A percentile compares a stretch with the other conserved stretches of the same genome.
These are phyloP conservation scores for Maudiozyma bulderi DNA, from an alignment of 805 yeast species.

Conservation along the genomic window DNA sequence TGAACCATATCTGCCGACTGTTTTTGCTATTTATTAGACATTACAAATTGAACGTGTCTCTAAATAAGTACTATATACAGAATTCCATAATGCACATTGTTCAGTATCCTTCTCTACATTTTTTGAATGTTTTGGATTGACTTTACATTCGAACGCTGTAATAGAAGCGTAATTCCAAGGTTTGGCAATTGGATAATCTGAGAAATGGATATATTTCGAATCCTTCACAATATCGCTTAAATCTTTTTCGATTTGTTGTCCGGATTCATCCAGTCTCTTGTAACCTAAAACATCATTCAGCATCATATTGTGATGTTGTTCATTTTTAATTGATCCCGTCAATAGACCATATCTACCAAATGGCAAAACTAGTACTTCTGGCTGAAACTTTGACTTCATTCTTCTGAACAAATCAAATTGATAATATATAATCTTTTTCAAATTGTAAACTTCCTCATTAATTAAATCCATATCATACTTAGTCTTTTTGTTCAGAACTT, in stretches of 20 bases:
- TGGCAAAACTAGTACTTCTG: conserved; percentile 26
- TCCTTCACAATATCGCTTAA: conserved; percentile 23
- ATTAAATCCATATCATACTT: conserved; percentile 26
- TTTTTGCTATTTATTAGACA: background rate
- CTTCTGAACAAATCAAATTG: conserved; percentile 25
- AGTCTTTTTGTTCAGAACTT: conserved; percentile 8
- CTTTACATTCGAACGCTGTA: conserved; percentile 17
- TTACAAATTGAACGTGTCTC: conserved; percentile 13
- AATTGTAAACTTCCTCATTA: conserved; percentile 21
- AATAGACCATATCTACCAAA: conserved; percentile 25
- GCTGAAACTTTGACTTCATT: conserved; percentile 13
- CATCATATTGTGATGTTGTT: conserved; percentile 17
- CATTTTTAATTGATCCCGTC: conserved; percentile 20
- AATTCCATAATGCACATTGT: conserved; percentile 22
- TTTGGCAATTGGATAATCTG: conserved; percentile 57
- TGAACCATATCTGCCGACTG: too few relatives aligned
- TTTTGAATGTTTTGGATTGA: conserved; percentile 5
- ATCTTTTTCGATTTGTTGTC: conserved; percentile 8
- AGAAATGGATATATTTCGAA: conserved; percentile 47
- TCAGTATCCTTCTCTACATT: conserved; percentile 7
- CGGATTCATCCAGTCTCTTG: conserved; percentile 12
- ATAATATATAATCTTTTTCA: conserved; percentile 19
- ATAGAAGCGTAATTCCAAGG: conserved; percentile 42
- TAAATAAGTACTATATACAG: conserved; percentile 13
- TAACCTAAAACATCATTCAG: conserved; percentile 25